Evolutionary conservation across 306 rosid genomes (phyloP), one percentile per base, ranked within the genome.

Genomic region (Rubus parviflorus): DNA sequence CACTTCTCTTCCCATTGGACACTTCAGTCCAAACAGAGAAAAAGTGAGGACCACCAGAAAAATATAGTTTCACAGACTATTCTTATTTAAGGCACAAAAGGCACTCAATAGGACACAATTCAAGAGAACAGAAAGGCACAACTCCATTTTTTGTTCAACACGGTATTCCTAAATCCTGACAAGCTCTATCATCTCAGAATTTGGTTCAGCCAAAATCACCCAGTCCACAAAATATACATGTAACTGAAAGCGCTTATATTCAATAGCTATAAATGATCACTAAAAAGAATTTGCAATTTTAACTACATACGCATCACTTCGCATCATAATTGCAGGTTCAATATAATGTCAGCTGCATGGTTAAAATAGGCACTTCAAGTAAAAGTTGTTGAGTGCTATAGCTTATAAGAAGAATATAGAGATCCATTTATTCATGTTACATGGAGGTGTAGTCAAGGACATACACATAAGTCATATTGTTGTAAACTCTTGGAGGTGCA

Each of bases 391-490:
- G 19, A 4, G 20, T 7, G 46, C 53, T 53, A 76, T 30, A 41
- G 45, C 60, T 38, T 42, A 47, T 47, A 16, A 48, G 20, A 51
- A 10, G 30, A 30, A 49, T 49, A 49, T 35, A 23, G 51, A 41
- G 6, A 53, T 17, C 10, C 48, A 38, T 25, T 17, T 46, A 77
- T 74, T 79, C 68, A 75, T 54, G 38, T 70, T 81, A 87, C 54
- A 68, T 49, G 75, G 73, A 81, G 61, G 69, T 60, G 65, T 68
- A 66, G 67, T 73, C 58, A 77, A 87, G 68, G 81, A 87, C 97
- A 72, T 92, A 92, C 97, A 30, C 83, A 89, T 90, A 92, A 74
- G 93, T 92, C 98, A 95, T 84, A 81, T 81, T 95, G 89, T 90
- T 89, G 86, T 90, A 92, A 81, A 92, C 90, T 87, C 89, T 90